phyloP scores from a whole-genome alignment of 2,329 filamentous ascomycete species.

The Claviceps sp. region DNA sequence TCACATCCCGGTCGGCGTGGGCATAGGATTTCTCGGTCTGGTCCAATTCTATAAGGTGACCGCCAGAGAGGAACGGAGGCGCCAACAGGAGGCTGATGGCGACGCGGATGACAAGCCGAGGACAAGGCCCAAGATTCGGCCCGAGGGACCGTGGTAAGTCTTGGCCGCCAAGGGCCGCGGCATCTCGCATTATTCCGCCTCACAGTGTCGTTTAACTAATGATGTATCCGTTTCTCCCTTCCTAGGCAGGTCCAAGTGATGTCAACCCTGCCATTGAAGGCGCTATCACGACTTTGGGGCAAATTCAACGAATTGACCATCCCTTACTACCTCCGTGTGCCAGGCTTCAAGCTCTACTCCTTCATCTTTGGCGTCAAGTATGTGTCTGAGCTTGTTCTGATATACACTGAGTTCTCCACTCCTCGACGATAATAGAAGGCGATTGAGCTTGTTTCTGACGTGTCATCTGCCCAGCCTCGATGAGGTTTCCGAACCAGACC shows the following conservation, averaged over 20 bases:
- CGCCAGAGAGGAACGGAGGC: conserved; percentile 38
- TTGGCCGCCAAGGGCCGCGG: neutral
- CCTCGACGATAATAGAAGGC: neutral
- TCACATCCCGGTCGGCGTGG: conserved; percentile 75
- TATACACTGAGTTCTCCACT: conserved; percentile 12
- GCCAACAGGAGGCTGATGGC: conserved; percentile 28
- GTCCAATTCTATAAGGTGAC: conserved; percentile 73
- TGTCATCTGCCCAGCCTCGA: conserved; percentile 42
- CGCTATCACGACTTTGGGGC: conserved; percentile 79
- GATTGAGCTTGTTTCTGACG: conserved; percentile 11
- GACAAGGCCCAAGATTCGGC: conserved; percentile 51
- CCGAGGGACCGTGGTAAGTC: conserved; percentile 67
- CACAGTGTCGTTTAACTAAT: neutral
- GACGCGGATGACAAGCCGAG: conserved; percentile 30
- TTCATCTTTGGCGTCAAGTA: conserved; percentile 81
- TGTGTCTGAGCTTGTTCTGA: conserved; percentile 8
- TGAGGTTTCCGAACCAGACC: conserved; percentile 77
- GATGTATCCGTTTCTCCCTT: neutral
- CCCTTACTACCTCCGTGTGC: conserved; percentile 74
- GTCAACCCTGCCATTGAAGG: conserved; percentile 84
- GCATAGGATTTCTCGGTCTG: conserved; percentile 70
- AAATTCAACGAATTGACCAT: conserved; percentile 81
- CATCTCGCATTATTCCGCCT: neutral
- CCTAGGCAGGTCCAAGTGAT: conserved; percentile 75
- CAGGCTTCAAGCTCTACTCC: conserved; percentile 84